phyloP scores from a whole-genome alignment of 1,284 basidiomycete species.

The Cryptococcus amylolentus region DNA sequence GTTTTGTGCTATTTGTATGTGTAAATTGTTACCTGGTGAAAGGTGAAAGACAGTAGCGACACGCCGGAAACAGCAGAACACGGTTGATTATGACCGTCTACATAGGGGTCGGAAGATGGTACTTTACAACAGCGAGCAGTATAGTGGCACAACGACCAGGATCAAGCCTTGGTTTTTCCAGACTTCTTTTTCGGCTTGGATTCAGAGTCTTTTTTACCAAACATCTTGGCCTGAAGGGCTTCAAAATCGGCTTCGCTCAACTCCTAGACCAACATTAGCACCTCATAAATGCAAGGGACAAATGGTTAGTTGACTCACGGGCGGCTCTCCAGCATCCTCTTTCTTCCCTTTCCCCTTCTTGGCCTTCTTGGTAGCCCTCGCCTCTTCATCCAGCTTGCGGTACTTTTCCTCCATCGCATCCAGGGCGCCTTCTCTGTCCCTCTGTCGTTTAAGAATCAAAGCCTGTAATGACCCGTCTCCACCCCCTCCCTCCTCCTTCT shows the following conservation, averaged over 20 bases:
- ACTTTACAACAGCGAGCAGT: not conserved
- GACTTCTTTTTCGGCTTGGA: conserved; percentile 7
- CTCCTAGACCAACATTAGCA: conserved; percentile 16
- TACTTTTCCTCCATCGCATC: conserved; percentile 81
- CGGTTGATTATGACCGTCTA: not conserved
- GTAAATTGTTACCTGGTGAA: not conserved
- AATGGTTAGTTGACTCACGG: conserved; percentile 16
- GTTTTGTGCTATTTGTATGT: not conserved
- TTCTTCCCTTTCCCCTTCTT: conserved; percentile 24
- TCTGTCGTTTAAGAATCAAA: conserved; percentile 72
- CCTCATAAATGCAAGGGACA: not conserved
- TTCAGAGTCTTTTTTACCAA: conserved; percentile 24
- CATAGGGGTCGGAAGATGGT: not conserved
- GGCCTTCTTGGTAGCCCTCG: conserved; percentile 31
- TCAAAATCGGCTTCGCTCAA: conserved; percentile 45
- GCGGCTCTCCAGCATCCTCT: conserved; percentile 11
- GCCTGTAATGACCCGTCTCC: conserved; percentile 70
- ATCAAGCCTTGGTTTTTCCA: conserved; percentile 1
- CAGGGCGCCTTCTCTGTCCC: conserved; percentile 64
- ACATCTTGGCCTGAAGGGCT: conserved; percentile 45
- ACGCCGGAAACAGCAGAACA: not conserved
- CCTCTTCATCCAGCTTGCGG: conserved; percentile 35
- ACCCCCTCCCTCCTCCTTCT: conserved; percentile 56
- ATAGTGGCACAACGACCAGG: not conserved
- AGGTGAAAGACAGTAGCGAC: not conserved